phyloP scores from a whole-genome alignment of 1,284 basidiomycete species.

The Cryptococcus maquisensis region DNA sequence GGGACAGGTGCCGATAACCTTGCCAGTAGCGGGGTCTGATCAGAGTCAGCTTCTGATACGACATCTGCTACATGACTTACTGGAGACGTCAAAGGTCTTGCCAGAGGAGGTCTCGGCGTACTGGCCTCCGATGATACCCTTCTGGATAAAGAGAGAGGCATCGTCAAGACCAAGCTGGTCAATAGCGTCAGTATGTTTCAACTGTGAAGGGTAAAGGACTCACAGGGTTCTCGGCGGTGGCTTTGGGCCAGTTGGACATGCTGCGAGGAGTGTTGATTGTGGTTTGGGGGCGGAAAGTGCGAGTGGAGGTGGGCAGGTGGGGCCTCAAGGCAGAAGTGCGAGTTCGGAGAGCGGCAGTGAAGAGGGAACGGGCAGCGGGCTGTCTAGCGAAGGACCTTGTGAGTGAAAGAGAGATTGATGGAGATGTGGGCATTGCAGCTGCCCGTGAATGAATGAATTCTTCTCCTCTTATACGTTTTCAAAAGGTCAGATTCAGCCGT shows the following conservation, averaged over 20 bases:
- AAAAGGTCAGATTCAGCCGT: too few relatives aligned
- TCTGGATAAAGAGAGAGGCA: constrained; percentile 64
- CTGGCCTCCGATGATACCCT: constrained; percentile 74
- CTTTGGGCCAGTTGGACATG: constrained; percentile 41
- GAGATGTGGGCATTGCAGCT: background rate
- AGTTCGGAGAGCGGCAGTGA: background rate
- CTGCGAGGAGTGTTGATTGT: constrained; percentile 7
- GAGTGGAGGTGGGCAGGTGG: background rate
- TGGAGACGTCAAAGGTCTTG: constrained; percentile 57
- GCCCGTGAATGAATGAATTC: background rate
- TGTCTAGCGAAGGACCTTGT: background rate
- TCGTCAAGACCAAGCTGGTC: constrained; percentile 60
- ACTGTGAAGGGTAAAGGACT: constrained; percentile 3
- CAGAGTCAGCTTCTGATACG: background rate
- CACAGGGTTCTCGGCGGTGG: constrained; percentile 42
- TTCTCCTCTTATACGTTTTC: too few relatives aligned
- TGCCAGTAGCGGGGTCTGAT: constrained; percentile 75
- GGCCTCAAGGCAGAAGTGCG: background rate
- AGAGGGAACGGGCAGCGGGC: background rate
- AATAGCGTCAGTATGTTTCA: background rate
- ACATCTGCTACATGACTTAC: constrained; percentile 59
- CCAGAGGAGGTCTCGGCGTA: constrained; percentile 74
- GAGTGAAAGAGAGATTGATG: background rate
- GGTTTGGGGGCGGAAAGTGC: background rate
- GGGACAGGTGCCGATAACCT: constrained; percentile 73